Percentiles rank a stretch among this genome's conserved stretches.
phyloP scores from a whole-genome alignment of 1,139 yeast genomes.

The Sugiyamaella xylanicola region DNA sequence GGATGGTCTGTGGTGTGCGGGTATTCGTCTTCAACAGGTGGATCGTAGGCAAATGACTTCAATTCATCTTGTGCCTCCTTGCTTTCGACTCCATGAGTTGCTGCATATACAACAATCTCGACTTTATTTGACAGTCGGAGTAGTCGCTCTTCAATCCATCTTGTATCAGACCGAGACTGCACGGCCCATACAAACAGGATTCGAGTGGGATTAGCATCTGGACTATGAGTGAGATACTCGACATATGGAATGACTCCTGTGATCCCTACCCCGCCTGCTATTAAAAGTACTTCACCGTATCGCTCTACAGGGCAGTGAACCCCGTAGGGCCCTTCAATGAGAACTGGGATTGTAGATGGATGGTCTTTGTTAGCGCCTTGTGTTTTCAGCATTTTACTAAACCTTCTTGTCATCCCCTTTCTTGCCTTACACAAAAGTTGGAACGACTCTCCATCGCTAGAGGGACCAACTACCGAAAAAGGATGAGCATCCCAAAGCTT shows the following conservation, averaged over 20 bases:
- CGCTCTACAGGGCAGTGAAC: slow-evolving; percentile 53
- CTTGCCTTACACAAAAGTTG: slow-evolving; percentile 45
- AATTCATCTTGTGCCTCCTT: not conserved
- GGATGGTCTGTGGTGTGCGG: not conserved
- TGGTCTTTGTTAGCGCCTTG: slow-evolving; percentile 31
- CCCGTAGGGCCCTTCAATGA: slow-evolving; percentile 71
- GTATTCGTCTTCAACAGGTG: not conserved
- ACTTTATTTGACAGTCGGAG: slow-evolving; percentile 30
- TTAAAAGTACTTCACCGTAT: slow-evolving; percentile 56
- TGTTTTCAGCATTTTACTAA: slow-evolving; percentile 35
- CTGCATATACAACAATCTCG: slow-evolving; percentile 34
- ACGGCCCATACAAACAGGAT: slow-evolving; percentile 39
- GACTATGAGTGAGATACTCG: slow-evolving; percentile 33
- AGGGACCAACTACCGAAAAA: slow-evolving; percentile 54
- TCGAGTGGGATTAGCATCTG: slow-evolving; percentile 25
- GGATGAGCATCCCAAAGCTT: slow-evolving; percentile 63
- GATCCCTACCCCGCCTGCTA: slow-evolving; percentile 78
- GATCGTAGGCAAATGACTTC: slow-evolving; percentile 5
- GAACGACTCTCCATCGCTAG: slow-evolving; percentile 41
- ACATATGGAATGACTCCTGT: slow-evolving; percentile 54
- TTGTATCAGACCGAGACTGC: slow-evolving; percentile 30
- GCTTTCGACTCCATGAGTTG: slow-evolving; percentile 5
- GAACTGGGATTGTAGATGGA: slow-evolving; percentile 41
- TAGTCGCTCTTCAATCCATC: slow-evolving; percentile 36
- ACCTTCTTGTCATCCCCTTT: slow-evolving; percentile 40